Evolutionary conservation across 176 grass and related monocot genomes (phyloP).

Genomic region (Eleusine coracana): DNA sequence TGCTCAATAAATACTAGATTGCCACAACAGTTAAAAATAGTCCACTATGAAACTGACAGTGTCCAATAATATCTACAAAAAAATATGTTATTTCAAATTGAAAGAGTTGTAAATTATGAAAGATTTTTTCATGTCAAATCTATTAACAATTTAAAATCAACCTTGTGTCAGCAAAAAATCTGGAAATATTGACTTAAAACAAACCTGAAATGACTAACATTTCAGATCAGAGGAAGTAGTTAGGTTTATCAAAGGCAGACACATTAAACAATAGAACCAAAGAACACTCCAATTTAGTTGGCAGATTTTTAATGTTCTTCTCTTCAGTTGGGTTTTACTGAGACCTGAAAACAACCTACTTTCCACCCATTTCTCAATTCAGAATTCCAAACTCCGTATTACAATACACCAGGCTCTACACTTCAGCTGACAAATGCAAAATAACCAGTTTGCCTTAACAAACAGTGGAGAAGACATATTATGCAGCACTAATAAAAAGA

Average conservation of each 20-base stretch:
- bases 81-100: neutral
- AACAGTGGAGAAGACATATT: neutral
- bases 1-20: neutral
- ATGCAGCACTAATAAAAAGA: constrained; percentile 8
- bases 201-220: neutral
- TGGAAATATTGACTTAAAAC: too few relatives aligned
- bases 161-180: too few relatives aligned
- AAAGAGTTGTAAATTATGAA: neutral
- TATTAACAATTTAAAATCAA: neutral
- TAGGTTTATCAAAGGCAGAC: constrained; percentile 8
- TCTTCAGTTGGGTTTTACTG: neutral
- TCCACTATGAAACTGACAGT: neutral
- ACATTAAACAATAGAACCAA: constrained; percentile 22
- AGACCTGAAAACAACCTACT: constrained; percentile 12
- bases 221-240: neutral
- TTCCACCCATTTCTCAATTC: constrained; percentile 22
- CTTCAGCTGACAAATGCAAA: neutral
- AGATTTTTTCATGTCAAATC: neutral
- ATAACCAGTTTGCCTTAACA: constrained; percentile 5
- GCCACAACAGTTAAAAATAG: neutral
- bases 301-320: constrained; percentile 5
- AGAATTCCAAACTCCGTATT: constrained; percentile 21
- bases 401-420: constrained; percentile 13
- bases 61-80: neutral
- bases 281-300: neutral